phyloP scores from a whole-genome alignment of 148 eudicot species.

The Suaeda aralocaspica region DNA sequence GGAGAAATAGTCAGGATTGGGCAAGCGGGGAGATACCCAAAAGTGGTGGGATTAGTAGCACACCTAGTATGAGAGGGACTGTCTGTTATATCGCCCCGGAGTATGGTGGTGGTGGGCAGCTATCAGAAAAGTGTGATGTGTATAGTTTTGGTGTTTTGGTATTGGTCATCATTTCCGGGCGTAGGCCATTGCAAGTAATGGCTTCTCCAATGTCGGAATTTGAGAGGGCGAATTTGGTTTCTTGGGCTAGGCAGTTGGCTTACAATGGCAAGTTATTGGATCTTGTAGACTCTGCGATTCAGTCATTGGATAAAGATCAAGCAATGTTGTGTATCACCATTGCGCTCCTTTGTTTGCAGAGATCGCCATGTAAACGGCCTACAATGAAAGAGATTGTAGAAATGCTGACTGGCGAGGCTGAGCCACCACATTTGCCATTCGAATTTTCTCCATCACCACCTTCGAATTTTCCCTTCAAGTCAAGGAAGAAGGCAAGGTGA shows the following conservation, averaged over 20 bases:
- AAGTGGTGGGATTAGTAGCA: conserved; percentile 90
- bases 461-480: conserved; percentile 66
- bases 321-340: conserved; percentile 75
- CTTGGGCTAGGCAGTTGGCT: conserved; percentile 90
- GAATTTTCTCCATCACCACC: conserved; percentile 99
- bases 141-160: conserved; percentile 87
- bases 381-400: conserved; percentile 74
- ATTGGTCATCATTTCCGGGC: conserved; percentile 78
- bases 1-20: conserved; percentile 80
- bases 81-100: conserved; percentile 96
- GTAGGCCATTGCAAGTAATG: conserved; percentile 81
- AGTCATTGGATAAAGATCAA: conserved; percentile 57
- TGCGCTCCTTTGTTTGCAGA: conserved; percentile 79
- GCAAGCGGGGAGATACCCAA: conserved; percentile 70
- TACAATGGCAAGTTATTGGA: conserved; percentile 75
- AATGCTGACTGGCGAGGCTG: conserved; percentile 72
- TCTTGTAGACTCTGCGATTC: conserved; percentile 63
- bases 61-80: conserved; percentile 99
- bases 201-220: conserved; percentile 95
- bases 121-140: conserved; percentile 84
- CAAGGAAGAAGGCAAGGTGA: conserved; percentile 77
- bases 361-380: conserved; percentile 69
- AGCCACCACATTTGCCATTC: conserved; percentile 83
- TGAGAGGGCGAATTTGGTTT: conserved; percentile 87
- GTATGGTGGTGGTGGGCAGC: conserved; percentile 67